phyloP scores from a whole-genome alignment of 345 rosid species.

The Syzygium aromaticum region DNA sequence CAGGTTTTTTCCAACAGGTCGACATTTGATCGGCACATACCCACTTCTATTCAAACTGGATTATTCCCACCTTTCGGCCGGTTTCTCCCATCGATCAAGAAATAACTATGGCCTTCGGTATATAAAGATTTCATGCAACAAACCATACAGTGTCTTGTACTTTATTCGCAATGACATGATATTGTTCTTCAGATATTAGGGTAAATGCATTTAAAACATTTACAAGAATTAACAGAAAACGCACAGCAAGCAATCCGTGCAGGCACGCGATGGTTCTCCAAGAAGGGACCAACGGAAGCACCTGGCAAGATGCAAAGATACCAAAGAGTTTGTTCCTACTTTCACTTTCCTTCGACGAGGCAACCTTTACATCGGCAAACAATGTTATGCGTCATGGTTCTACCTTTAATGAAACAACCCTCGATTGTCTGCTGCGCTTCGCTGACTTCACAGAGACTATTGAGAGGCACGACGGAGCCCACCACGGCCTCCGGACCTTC shows the following conservation, averaged over 20 bases:
- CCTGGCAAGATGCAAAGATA: background rate
- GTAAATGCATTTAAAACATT: background rate
- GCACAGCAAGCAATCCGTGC: background rate
- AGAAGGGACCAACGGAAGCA: background rate
- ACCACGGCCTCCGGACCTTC: conserved; percentile 89
- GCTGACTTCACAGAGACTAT: conserved; percentile 72
- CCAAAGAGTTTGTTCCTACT: background rate
- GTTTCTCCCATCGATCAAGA: background rate
- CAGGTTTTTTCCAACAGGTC: background rate
- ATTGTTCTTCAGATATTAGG: background rate
- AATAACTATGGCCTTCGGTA: background rate
- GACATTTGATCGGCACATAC: background rate
- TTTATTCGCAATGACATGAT: background rate
- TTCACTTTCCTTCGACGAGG: background rate
- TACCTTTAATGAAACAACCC: conserved; percentile 89
- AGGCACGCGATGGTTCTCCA: background rate
- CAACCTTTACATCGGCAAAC: background rate
- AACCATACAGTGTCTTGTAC: background rate
- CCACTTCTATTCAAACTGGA: background rate
- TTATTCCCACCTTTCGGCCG: background rate
- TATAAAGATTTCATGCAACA: background rate
- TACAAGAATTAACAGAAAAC: background rate
- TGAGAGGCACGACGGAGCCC: conserved; percentile 89
- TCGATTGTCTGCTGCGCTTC: conserved; percentile 81
- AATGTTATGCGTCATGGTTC: conserved; percentile 55